Percentiles rank a stretch among this genome's conserved stretches.
Evolutionary conservation across 2,329 filamentous ascomycete genomes (phyloP).

Genomic region (Dactylellina drechsleri): DNA sequence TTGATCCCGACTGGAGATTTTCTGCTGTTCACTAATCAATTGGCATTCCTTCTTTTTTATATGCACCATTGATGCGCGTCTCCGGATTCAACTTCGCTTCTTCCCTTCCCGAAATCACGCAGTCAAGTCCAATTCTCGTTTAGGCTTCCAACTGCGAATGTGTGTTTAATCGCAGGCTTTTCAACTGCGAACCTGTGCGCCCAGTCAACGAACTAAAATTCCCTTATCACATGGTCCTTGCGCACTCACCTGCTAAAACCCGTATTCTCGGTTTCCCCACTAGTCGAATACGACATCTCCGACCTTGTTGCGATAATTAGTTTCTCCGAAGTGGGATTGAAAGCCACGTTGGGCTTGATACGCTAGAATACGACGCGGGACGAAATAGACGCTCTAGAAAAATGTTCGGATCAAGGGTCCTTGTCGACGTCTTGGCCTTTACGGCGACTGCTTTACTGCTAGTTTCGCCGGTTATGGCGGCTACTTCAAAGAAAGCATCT

Average conservation of each 20-base stretch:
- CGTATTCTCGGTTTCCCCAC: conserved; percentile 24
- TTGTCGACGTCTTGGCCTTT: conserved; percentile 26
- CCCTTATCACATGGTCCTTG: conserved; percentile 33
- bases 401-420: conserved; percentile 30
- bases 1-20: conserved; percentile 29
- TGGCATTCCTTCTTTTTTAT: conserved; percentile 34
- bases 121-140: conserved; percentile 22
- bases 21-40: conserved; percentile 50
- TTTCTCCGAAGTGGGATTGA: conserved; percentile 18
- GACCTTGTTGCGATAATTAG: background rate
- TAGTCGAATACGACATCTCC: conserved; percentile 42
- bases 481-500: conserved; percentile 8
- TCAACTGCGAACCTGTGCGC: background rate
- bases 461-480: conserved; percentile 33
- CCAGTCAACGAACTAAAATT: conserved; percentile 27
- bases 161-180: background rate
- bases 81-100: conserved; percentile 38
- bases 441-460: conserved; percentile 44
- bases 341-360: conserved; percentile 5
- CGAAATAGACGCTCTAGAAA: conserved; percentile 12
- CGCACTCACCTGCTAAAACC: conserved; percentile 7
- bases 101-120: conserved; percentile 22
- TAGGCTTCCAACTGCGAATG: conserved; percentile 17
- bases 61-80: conserved; percentile 48
- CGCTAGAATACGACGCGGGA: background rate